Percentiles rank a stretch among this genome's conserved stretches.
These are phyloP conservation scores for Skeletonema tropicum DNA, from an alignment of 108 stramenopile species.

Conservation along the genomic window DNA sequence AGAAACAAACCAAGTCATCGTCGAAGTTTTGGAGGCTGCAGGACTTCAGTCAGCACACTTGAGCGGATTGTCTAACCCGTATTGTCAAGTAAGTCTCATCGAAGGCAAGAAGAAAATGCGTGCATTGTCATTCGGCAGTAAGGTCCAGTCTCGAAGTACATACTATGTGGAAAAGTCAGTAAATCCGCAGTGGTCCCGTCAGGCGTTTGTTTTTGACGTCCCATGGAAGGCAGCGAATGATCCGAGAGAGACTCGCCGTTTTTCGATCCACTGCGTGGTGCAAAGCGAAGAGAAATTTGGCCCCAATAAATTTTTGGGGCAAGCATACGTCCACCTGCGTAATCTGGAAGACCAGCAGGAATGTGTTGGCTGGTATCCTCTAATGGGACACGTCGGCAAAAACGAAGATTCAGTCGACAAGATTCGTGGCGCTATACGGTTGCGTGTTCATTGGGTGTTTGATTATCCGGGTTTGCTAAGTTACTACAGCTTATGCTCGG, in stretches of 20 bases:
- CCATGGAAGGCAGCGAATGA: constrained; percentile 65
- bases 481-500: constrained; percentile 72
- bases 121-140: constrained; percentile 50
- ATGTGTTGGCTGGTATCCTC: constrained; percentile 87
- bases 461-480: constrained; percentile 63
- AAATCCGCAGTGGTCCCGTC: constrained; percentile 81
- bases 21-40: constrained; percentile 83
- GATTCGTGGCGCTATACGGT: constrained; percentile 76
- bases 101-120: constrained; percentile 35
- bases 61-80: constrained; percentile 77
- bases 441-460: constrained; percentile 86
- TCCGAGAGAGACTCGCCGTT: constrained; percentile 58
- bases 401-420: constrained; percentile 61
- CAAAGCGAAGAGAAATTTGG: constrained; percentile 58
- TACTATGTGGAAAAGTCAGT: constrained; percentile 82
- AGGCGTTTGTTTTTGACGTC: constrained; percentile 86
- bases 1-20: constrained; percentile 71
- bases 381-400: constrained; percentile 74
- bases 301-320: constrained; percentile 63
- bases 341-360: constrained; percentile 75
- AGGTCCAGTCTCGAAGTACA: constrained; percentile 57
- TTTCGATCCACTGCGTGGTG: constrained; percentile 54
- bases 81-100: constrained; percentile 72
- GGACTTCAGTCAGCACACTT: constrained; percentile 71
- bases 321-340: constrained; percentile 73